Evolutionary conservation across 2,329 filamentous ascomycete species (phyloP).

Genomic region (Apiospora malaysiana): DNA sequence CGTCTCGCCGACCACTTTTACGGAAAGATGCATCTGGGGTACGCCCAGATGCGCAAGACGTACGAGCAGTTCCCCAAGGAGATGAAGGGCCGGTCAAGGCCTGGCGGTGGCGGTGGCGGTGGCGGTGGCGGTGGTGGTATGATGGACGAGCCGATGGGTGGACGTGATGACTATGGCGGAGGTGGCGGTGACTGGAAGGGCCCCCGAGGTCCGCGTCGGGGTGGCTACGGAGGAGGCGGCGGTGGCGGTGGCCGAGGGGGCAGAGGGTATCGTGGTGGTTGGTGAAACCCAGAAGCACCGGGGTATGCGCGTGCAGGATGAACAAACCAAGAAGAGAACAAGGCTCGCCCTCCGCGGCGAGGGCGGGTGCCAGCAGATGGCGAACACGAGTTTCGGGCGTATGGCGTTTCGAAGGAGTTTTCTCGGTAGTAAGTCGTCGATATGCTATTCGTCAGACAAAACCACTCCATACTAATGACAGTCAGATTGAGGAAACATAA

Average conservation of each 20-base stretch:
- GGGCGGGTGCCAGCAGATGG: background rate
- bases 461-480: slow-evolving; percentile 1
- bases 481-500: background rate
- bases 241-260: slow-evolving; percentile 49
- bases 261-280: slow-evolving; percentile 51
- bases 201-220: slow-evolving; percentile 57
- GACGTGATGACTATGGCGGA: slow-evolving; percentile 53
- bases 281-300: slow-evolving; percentile 39
- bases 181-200: slow-evolving; percentile 51
- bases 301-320: slow-evolving; percentile 25
- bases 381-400: background rate
- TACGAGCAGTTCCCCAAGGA: slow-evolving; percentile 87
- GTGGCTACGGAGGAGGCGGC: slow-evolving; percentile 60
- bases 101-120: slow-evolving; percentile 53
- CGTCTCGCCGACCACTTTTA: slow-evolving; percentile 97
- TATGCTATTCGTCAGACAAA: background rate
- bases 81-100: slow-evolving; percentile 73
- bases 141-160: slow-evolving; percentile 50
- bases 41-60: slow-evolving; percentile 97
- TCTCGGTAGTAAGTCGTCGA: slow-evolving; percentile 15
- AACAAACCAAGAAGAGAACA: background rate
- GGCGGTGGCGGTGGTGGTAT: slow-evolving; percentile 46
- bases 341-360: background rate
- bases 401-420: background rate
- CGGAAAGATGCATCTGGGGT: slow-evolving; percentile 98